These are phyloP conservation scores for Lactuca sativa DNA, from an alignment of 129 eudicot genomes.

Conservation along the genomic window DNA sequence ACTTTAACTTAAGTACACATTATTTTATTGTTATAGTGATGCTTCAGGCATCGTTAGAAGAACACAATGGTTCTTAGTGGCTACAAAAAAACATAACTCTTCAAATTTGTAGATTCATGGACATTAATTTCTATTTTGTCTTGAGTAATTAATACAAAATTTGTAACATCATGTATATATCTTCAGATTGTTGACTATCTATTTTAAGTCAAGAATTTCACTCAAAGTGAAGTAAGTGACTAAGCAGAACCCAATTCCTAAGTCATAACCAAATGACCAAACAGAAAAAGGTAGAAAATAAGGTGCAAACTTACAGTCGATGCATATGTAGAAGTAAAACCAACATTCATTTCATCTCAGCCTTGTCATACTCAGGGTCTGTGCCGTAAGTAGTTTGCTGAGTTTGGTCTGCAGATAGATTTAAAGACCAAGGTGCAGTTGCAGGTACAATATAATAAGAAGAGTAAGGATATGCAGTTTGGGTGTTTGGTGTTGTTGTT, in stretches of 20 bases:
- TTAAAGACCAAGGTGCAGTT: constrained; percentile 73
- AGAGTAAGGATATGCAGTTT: constrained; percentile 52
- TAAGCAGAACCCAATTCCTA: background rate
- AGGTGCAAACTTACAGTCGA: constrained; percentile 37
- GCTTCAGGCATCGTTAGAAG: no score
- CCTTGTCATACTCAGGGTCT: constrained; percentile 84
- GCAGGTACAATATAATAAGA: constrained; percentile 63
- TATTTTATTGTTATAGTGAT: no score
- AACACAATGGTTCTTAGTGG: no score
- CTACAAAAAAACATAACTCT: no score
- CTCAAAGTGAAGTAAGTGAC: background rate
- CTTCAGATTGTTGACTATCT: no score
- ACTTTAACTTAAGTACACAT: no score
- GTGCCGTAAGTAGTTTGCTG: constrained; percentile 49
- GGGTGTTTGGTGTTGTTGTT: constrained; percentile 49
- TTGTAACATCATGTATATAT: no score
- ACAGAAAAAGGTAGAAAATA: constrained; percentile 1
- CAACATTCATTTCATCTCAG: constrained; percentile 62
- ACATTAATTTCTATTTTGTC: no score
- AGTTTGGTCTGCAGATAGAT: constrained; percentile 55
- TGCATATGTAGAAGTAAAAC: constrained; percentile 9
- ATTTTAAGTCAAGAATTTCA: background rate
- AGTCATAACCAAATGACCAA: no score
- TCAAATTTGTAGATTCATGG: no score
- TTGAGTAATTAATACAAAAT: no score